Conservation (phyloP, 2,329 filamentous ascomycete genomes). For the Trichoderma sp. region DNA sequence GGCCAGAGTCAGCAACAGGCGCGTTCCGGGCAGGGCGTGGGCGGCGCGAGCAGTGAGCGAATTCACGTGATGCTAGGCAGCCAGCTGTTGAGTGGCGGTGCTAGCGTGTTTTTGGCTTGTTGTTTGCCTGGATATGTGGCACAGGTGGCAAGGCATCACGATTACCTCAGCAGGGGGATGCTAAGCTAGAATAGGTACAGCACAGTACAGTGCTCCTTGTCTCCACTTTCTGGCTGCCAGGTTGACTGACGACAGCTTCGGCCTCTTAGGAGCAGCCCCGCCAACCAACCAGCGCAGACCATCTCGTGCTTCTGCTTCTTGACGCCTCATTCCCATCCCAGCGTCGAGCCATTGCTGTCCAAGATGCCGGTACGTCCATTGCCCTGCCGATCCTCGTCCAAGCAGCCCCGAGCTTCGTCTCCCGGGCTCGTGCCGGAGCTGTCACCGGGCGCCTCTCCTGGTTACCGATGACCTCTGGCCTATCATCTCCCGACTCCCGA, state of each 20-base stretch:
- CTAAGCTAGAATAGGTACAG: not conserved
- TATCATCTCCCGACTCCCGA: not conserved
- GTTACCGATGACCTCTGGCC: not conserved
- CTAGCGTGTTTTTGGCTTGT: not conserved
- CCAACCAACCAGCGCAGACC: constrained; percentile 20
- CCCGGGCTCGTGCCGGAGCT: not conserved
- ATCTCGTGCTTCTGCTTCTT: constrained; percentile 19
- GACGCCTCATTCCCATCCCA: constrained; percentile 16
- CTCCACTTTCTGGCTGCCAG: constrained; percentile 11
- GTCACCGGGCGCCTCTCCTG: not conserved
- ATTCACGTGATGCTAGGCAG: constrained; percentile 41
- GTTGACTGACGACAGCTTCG: constrained; percentile 25
- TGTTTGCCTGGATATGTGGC: constrained; percentile 6
- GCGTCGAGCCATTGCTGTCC: constrained; percentile 31
- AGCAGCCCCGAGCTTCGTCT: not conserved
- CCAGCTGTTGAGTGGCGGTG: constrained; percentile 22
- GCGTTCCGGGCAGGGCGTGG: not conserved
- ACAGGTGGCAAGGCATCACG: constrained; percentile 4
- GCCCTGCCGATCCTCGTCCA: constrained; percentile 18
- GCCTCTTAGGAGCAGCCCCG: constrained; percentile 21
- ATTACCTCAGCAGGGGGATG: not conserved
- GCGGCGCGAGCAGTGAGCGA: constrained; percentile 37
- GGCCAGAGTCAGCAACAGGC: not conserved
- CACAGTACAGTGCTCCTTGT: not conserved
- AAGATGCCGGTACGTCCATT: constrained; percentile 47